Evolutionary conservation across 1,284 basidiomycete genomes (phyloP), one percentile per base, ranked within the genome.

Genomic region (Albatrellus sp.): DNA sequence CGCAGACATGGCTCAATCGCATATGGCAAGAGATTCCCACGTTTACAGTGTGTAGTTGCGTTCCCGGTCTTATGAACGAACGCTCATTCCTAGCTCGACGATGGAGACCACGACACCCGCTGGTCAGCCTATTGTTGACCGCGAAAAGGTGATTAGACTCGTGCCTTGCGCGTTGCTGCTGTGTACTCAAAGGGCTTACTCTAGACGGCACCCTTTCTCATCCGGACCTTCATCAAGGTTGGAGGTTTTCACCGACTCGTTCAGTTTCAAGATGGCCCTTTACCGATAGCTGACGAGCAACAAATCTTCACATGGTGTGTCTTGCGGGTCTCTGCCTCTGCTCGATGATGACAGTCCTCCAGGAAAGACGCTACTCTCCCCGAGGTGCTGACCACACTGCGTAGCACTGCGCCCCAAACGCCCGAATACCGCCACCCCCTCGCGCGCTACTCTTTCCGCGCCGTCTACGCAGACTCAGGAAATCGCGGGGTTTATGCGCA

Each of bases 361-460:
- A 87, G 85, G 84, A 81, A 75, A 65, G 81, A 88, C 54, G 79
- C 83, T 7, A 86, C 82, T 0, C 67, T 88, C 14, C 73, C 77
- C 37, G 85, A 88, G 64, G 68, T 88, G 24, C 59, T 88, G 40
- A 81, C 80, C 6, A 79, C 78, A 13, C 70, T 88, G 3, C 80
- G 84, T 53, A 73, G 75, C 53, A 68, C 73, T 31, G 74, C 78
- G 5, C 74, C 81, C 7, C 69, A 70, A 41, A 65, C 75, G 30
- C 60, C 73, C 16, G 83, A 86, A 61, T 78, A 80, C 58, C 72
- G 78, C 40, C 85, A 88, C 57, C 82, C 84, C 2, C 74, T 84
- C 35, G 82, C 81, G 0, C 76, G 80, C 17, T 87, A 80, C 60
- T 74, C 77, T 10, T 88, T 88, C 68, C 73, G 79, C 31, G 75